These are phyloP conservation scores for Rasamsonia emersonii DNA, from an alignment of 2,329 filamentous ascomycete species.

Conservation along the genomic window DNA sequence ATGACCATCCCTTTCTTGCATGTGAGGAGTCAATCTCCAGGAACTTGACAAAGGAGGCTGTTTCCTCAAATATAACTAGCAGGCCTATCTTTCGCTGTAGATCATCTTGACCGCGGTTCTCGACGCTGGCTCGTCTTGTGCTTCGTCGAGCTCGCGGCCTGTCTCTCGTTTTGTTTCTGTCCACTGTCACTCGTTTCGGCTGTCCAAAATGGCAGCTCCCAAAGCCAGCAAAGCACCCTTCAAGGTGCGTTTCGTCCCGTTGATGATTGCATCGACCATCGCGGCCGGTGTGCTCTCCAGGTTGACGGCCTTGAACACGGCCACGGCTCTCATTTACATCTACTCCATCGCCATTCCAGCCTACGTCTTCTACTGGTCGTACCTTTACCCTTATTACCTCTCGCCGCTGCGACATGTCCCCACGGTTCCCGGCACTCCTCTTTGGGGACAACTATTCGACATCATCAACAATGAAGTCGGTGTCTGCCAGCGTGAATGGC, in stretches of 20 bases:
- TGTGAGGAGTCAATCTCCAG: no score
- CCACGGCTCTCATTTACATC: slow-evolving; percentile 6
- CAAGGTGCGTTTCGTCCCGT: slow-evolving; percentile 9
- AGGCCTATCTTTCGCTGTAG: no score
- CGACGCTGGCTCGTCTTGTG: no score
- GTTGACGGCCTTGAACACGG: slow-evolving; percentile 6
- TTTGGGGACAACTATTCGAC: slow-evolving; percentile 37
- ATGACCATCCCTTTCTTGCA: no score
- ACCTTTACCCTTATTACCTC: slow-evolving; percentile 35
- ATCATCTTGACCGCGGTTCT: no score
- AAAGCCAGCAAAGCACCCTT: slow-evolving; percentile 6
- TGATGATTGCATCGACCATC: slow-evolving; percentile 10
- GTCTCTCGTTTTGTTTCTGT: not conserved
- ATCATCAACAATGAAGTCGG: slow-evolving; percentile 37
- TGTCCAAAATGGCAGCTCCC: slow-evolving; percentile 6
- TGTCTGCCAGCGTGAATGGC: slow-evolving; percentile 36
- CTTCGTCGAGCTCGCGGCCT: no score
- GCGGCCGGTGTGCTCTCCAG: slow-evolving; percentile 9
- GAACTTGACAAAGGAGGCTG: no score
- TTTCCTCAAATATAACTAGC: no score
- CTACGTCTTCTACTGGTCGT: slow-evolving; percentile 15
- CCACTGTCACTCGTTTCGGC: not conserved
- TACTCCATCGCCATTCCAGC: slow-evolving; percentile 11
- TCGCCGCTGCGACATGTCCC: slow-evolving; percentile 37
- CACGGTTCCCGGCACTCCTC: slow-evolving; percentile 33